Evolutionary conservation across 441 rosid genomes (phyloP).

Genomic region (Kokia cookei): DNA sequence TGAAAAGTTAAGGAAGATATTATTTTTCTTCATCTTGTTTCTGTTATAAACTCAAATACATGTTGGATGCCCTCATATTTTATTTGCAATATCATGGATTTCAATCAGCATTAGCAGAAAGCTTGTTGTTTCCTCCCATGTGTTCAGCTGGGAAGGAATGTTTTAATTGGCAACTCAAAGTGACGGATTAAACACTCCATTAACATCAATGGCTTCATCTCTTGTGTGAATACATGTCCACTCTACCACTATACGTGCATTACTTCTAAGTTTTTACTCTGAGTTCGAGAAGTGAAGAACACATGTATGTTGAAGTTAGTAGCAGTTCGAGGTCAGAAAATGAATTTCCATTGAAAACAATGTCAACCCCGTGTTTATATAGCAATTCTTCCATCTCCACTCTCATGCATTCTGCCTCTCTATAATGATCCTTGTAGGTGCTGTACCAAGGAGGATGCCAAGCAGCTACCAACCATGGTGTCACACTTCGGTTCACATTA

Average conservation of each 20-base stretch:
- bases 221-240: background rate
- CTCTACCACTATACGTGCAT: too few species aligned
- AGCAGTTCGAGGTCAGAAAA: too few species aligned
- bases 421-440: slow-evolving; percentile 54
- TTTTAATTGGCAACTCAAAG: background rate
- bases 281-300: too few species aligned
- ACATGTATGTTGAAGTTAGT: too few species aligned
- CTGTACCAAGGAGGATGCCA: slow-evolving; percentile 75
- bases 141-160: background rate
- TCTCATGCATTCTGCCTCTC: slow-evolving; percentile 72
- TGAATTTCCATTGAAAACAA: slow-evolving; percentile 41
- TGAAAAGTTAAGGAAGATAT: too few species aligned
- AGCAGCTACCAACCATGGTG: slow-evolving; percentile 60
- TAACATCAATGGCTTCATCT: background rate
- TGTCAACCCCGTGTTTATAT: slow-evolving; percentile 35
- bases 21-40: too few species aligned
- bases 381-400: slow-evolving; percentile 57
- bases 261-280: too few species aligned
- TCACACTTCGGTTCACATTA: slow-evolving; percentile 34
- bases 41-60: too few species aligned
- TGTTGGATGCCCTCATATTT: too few species aligned
- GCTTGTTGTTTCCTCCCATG: too few species aligned
- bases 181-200: background rate
- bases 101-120: too few species aligned
- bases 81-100: too few species aligned